These are phyloP conservation scores for Sporormia fimetaria DNA, from an alignment of 495 filamentous ascomycete species.

Conservation along the genomic window DNA sequence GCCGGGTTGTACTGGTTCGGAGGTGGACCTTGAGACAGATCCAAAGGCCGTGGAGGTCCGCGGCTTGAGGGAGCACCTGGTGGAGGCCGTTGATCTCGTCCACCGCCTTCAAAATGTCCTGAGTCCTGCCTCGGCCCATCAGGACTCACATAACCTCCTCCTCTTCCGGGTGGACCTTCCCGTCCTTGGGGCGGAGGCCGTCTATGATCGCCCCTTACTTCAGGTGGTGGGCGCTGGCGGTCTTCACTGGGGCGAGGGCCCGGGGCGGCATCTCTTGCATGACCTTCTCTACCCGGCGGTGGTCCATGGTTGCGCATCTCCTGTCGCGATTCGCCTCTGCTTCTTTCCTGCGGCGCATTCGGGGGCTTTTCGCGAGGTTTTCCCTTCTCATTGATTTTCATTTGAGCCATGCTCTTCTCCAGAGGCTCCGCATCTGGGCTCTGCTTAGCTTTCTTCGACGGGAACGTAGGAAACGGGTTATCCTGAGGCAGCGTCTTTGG, in stretches of 20 bases:
- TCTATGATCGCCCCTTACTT: neutral
- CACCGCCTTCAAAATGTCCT: slow-evolving; percentile 17
- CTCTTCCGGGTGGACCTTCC: slow-evolving; percentile 3
- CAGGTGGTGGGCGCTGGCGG: too few relatives aligned
- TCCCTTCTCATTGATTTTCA: slow-evolving; percentile 36
- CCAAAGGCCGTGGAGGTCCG: slow-evolving; percentile 5
- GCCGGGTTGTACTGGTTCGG: slow-evolving; percentile 6
- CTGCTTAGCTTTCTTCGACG: slow-evolving; percentile 40
- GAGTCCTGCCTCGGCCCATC: slow-evolving; percentile 22
- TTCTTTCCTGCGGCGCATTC: slow-evolving; percentile 9
- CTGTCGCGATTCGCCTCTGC: slow-evolving; percentile 5
- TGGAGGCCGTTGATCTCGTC: slow-evolving; percentile 9
- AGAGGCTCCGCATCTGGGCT: slow-evolving; percentile 25
- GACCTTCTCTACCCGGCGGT: slow-evolving; percentile 3
- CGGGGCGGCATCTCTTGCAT: too few relatives aligned
- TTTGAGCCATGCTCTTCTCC: slow-evolving; percentile 22
- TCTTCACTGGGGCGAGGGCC: too few relatives aligned
- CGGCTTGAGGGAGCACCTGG: too few relatives aligned
- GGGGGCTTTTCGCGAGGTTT: neutral
- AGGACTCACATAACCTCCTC: slow-evolving; percentile 3
- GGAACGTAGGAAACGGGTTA: slow-evolving; percentile 58
- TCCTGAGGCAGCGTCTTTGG: slow-evolving; percentile 48
- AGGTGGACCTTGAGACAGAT: slow-evolving; percentile 7
- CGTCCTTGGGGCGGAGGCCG: neutral
- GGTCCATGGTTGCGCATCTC: slow-evolving; percentile 6